Conservation (phyloP, 2,329 filamentous ascomycete species). For the Pseudogymnoascus sp. region DNA sequence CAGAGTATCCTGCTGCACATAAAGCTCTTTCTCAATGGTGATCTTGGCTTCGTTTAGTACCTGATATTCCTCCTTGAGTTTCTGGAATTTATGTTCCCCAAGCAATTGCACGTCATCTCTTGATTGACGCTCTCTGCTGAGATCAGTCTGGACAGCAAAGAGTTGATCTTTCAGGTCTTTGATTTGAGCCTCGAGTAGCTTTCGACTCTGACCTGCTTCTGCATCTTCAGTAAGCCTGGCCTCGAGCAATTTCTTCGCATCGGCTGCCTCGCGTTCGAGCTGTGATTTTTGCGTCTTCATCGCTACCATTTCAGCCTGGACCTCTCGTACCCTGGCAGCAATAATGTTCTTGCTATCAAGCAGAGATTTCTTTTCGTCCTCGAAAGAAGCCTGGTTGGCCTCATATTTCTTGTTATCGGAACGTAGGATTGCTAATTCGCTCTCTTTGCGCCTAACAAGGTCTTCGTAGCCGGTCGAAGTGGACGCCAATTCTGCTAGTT, state of each 20-base stretch:
- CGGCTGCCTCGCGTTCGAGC: conserved; percentile 78
- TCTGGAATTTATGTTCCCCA: conserved; percentile 77
- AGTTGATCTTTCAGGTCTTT: conserved; percentile 79
- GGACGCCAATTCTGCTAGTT: conserved; percentile 77
- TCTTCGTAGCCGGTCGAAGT: conserved; percentile 96
- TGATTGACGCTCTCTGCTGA: conserved; percentile 86
- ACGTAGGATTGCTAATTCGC: conserved; percentile 77
- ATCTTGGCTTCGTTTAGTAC: conserved; percentile 90
- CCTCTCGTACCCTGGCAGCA: conserved; percentile 66
- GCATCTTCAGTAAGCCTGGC: conserved; percentile 84
- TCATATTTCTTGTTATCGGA: conserved; percentile 78
- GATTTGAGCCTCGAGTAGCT: conserved; percentile 78
- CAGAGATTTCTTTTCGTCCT: conserved; percentile 68
- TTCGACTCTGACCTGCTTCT: conserved; percentile 71
- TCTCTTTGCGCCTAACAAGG: conserved; percentile 86
- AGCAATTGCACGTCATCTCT: conserved; percentile 88
- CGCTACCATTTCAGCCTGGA: conserved; percentile 80
- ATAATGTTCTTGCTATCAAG: conserved; percentile 71
- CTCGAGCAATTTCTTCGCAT: conserved; percentile 79
- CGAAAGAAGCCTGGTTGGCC: conserved; percentile 67
- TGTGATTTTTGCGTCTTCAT: conserved; percentile 78
- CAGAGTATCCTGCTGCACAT: conserved; percentile 86
- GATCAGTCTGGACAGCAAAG: conserved; percentile 75
- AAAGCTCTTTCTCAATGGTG: conserved; percentile 95
- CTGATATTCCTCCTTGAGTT: conserved; percentile 77